Percentiles rank a stretch among this genome's conserved stretches.
Evolutionary conservation across 1,284 basidiomycete species (phyloP).

Genomic region (Mrakiaceae sp.): DNA sequence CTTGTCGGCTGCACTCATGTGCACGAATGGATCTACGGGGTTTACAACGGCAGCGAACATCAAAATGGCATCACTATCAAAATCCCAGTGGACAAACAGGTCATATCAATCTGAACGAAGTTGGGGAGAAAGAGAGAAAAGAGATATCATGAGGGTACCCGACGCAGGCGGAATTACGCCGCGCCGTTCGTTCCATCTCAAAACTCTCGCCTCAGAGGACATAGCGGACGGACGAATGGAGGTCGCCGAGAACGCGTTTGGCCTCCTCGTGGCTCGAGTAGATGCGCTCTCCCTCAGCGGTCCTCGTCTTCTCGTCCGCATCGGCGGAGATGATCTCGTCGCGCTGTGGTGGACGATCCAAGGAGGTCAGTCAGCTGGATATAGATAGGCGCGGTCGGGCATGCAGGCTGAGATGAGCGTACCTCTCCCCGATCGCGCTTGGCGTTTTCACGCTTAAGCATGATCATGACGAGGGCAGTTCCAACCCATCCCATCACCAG

Average conservation of each 20-base stretch:
- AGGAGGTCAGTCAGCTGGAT: neutral
- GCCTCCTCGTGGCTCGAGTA: slow-evolving; percentile 5
- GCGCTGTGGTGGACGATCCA: neutral
- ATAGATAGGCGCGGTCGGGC: neutral
- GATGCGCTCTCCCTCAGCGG: neutral
- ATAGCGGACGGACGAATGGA: slow-evolving; percentile 8
- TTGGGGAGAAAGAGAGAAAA: too few relatives aligned
- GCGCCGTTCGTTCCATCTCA: too few relatives aligned
- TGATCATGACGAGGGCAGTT: neutral
- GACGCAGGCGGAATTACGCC: too few relatives aligned
- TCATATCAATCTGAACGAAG: too few relatives aligned
- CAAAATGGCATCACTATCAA: too few relatives aligned
- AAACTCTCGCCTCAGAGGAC: neutral
- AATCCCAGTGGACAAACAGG: too few relatives aligned
- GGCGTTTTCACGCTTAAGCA: slow-evolving; percentile 12
- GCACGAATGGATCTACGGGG: too few relatives aligned
- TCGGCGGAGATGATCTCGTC: slow-evolving; percentile 8
- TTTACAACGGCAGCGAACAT: too few relatives aligned
- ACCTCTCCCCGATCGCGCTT: slow-evolving; percentile 13
- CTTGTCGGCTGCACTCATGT: too few relatives aligned
- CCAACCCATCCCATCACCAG: slow-evolving; percentile 6
- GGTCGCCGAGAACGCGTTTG: neutral
- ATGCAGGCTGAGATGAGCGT: neutral
- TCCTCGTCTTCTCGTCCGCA: neutral
- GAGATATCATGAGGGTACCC: too few relatives aligned